phyloP scores from a whole-genome alignment of 2,329 filamentous ascomycete genomes.

The Sporothrix phasma region DNA sequence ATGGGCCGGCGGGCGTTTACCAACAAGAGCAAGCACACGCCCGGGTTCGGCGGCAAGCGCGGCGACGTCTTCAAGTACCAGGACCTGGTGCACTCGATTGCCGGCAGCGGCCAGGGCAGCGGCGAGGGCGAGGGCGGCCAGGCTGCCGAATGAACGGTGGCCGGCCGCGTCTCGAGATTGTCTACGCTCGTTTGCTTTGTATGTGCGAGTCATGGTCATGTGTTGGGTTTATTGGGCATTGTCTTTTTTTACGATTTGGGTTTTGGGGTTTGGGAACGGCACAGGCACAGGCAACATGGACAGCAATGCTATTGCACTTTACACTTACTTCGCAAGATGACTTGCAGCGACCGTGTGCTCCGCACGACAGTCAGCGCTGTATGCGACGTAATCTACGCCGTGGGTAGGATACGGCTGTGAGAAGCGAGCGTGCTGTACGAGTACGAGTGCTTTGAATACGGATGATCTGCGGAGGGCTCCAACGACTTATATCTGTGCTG shows the following conservation, averaged over 20 bases:
- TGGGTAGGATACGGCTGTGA: too few species aligned
- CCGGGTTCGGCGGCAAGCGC: slow-evolving; percentile 49
- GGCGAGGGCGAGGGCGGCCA: slow-evolving; percentile 12
- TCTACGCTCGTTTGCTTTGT: neutral
- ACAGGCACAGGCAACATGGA: neutral
- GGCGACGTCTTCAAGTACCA: slow-evolving; percentile 90
- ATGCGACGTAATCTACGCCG: too few species aligned
- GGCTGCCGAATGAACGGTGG: slow-evolving; percentile 14
- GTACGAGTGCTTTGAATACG: neutral
- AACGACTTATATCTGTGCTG: neutral
- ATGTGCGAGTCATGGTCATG: neutral
- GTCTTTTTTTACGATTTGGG: neutral
- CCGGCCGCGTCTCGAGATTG: too few species aligned
- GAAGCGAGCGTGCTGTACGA: too few species aligned
- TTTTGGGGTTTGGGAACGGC: neutral
- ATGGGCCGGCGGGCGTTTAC: slow-evolving; percentile 75
- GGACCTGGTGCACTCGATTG: slow-evolving; percentile 73
- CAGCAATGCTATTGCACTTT: neutral
- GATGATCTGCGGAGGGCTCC: neutral
- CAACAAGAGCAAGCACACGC: slow-evolving; percentile 45
- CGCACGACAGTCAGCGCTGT: too few species aligned
- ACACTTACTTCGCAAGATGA: too few species aligned
- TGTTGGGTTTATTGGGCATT: neutral
- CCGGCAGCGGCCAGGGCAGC: slow-evolving; percentile 32
- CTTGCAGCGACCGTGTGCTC: too few species aligned